Percentiles rank a stretch among this genome's conserved stretches.
phyloP scores from a whole-genome alignment of 2,329 filamentous ascomycete species.

The Aspergillus ustus region DNA sequence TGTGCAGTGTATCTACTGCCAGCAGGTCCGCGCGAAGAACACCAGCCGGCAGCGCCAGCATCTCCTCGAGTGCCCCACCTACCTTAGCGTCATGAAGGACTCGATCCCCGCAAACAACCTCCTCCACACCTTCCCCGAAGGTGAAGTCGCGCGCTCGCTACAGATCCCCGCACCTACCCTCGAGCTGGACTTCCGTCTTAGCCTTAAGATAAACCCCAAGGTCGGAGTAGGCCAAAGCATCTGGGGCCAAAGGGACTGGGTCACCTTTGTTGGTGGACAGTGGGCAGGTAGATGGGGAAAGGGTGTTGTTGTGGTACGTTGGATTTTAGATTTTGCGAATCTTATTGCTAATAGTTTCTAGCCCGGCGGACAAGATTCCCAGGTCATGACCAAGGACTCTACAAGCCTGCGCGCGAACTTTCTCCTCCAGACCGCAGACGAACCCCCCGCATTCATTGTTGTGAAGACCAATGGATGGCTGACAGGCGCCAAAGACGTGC shows the following conservation, averaged over 20 bases:
- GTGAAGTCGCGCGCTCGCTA: slow-evolving; percentile 53
- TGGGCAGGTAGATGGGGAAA: slow-evolving; percentile 59
- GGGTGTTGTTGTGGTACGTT: slow-evolving; percentile 53
- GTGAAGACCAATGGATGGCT: slow-evolving; percentile 55
- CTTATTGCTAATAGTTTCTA: slow-evolving; percentile 28
- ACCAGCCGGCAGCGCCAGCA: slow-evolving; percentile 56
- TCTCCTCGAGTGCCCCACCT: slow-evolving; percentile 54
- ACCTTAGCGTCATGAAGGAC: slow-evolving; percentile 58
- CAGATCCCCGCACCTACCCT: slow-evolving; percentile 53
- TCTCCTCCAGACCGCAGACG: slow-evolving; percentile 56
- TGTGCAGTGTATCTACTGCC: slow-evolving; percentile 57
- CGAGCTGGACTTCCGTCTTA: slow-evolving; percentile 59
- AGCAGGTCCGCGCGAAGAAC: slow-evolving; percentile 56
- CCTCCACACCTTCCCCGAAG: slow-evolving; percentile 55
- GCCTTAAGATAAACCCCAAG: slow-evolving; percentile 57
- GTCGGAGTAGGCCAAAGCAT: slow-evolving; percentile 52
- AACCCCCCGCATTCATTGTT: slow-evolving; percentile 55
- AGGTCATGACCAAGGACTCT: slow-evolving; percentile 54
- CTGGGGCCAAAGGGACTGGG: slow-evolving; percentile 57
- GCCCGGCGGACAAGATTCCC: slow-evolving; percentile 57
- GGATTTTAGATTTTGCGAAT: not conserved
- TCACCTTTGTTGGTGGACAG: slow-evolving; percentile 55
- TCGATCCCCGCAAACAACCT: slow-evolving; percentile 57
- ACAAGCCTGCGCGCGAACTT: slow-evolving; percentile 52
- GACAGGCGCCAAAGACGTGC: slow-evolving; percentile 53